Evolutionary conservation across 1,284 basidiomycete species (phyloP), one percentile per base, ranked within the genome.

Genomic region (Phaffia rhodozyma): DNA sequence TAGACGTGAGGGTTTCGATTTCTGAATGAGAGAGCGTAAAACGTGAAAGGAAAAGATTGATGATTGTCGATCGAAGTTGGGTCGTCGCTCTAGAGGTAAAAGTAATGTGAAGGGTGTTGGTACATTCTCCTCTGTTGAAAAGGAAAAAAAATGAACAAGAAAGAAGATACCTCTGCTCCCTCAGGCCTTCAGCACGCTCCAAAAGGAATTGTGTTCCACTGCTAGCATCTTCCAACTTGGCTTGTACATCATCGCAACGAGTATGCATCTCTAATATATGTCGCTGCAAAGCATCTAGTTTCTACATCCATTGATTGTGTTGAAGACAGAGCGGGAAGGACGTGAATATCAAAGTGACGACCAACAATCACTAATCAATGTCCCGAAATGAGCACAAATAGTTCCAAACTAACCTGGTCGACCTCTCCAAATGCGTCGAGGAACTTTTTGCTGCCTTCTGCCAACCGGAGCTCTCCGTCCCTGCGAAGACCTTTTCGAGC

Each of bases 21-120:
- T 97, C 91, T 11, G 81, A 78, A 1, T 86, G 80, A 0, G 78
- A 82, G 7, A 97, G 82, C 0, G 91, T 94, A 75, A 97, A 97
- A 1, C 86, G 84, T 0, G 81, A 74, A 18, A 97, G 81, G 76
- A 98, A 96, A 23, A 87, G 77, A 1, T 81, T 76, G 2, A 93
- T 83, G 64, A 97, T 85, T 0, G 84, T 81, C 70, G 86, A 83
- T 63, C 85, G 75, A 25, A 79, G 72, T 18, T 75, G 70, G 1
- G 78, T 75, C 1, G 75, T 75, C 78, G 72, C 82, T 77, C 76
- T 89, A 43, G 38, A 43, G 38, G 13, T 2, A 43, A 20, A 20
- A 49, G 23, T 47, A 30, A 29, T 61, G 48, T 56, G 34, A 20
- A 5, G 58, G n/a, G 48, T 29, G 59, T 9, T 21, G 13, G 21